Evolutionary conservation across 768 basidiomycete genomes (phyloP).

Genomic region (Amanita rimosa): DNA sequence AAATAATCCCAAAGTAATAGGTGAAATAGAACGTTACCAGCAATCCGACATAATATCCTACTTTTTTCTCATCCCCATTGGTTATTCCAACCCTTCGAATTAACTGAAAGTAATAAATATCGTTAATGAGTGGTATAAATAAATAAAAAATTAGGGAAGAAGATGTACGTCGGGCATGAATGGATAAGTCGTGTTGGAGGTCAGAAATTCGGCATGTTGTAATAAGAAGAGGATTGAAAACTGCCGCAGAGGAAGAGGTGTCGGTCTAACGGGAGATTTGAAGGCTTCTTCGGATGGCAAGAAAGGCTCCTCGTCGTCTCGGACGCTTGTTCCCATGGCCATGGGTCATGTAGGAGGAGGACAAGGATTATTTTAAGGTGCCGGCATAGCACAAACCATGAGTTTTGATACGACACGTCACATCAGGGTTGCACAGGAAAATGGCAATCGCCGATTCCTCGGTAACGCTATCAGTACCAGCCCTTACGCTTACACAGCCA

Average conservation of each 20-base stretch:
- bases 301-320: too few relatives aligned
- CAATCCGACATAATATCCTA: slow-evolving; percentile 69
- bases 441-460: too few relatives aligned
- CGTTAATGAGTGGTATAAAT: background rate
- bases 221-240: slow-evolving; percentile 58
- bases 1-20: background rate
- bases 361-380: too few relatives aligned
- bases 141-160: background rate
- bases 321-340: too few relatives aligned
- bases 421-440: too few relatives aligned
- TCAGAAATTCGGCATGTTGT: slow-evolving; percentile 69
- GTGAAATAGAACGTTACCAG: slow-evolving; percentile 30
- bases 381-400: too few relatives aligned
- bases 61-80: slow-evolving; percentile 54
- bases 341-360: too few relatives aligned
- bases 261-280: slow-evolving; percentile 14
- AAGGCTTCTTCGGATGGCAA: too few relatives aligned
- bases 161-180: slow-evolving; percentile 59
- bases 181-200: slow-evolving; percentile 64
- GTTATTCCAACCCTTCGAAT: slow-evolving; percentile 59
- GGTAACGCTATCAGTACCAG: too few relatives aligned
- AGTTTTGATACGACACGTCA: too few relatives aligned
- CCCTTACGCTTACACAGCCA: too few relatives aligned
- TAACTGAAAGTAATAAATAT: slow-evolving; percentile 34
- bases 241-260: slow-evolving; percentile 62